These are phyloP conservation scores for Botryotinia narcissicola DNA, from an alignment of 2,329 filamentous ascomycete species.

Conservation along the genomic window DNA sequence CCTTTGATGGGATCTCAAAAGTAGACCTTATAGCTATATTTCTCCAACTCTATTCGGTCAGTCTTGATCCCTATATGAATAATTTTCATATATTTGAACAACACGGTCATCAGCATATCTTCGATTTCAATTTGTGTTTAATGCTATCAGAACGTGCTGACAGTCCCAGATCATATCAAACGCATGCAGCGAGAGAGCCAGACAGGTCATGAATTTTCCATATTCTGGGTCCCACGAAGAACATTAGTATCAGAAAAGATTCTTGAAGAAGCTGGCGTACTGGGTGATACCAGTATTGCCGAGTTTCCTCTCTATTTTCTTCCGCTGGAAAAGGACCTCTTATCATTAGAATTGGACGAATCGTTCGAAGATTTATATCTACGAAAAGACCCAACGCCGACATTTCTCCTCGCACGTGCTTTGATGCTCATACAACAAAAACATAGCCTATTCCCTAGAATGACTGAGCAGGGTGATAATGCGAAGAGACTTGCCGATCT, in stretches of 20 bases:
- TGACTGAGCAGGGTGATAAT: conserved; percentile 94
- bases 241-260: conserved; percentile 89
- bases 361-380: conserved; percentile 86
- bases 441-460: conserved; percentile 89
- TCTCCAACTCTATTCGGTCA: conserved; percentile 54
- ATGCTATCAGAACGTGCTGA: conserved; percentile 60
- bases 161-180: conserved; percentile 79
- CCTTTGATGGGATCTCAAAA: conserved; percentile 50
- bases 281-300: conserved; percentile 86
- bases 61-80: conserved; percentile 54
- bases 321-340: conserved; percentile 82
- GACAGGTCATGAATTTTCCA: conserved; percentile 90
- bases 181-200: conserved; percentile 83
- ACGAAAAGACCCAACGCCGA: conserved; percentile 85
- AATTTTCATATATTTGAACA: conserved; percentile 25
- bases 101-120: conserved; percentile 46
- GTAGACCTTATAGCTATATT: conserved; percentile 56
- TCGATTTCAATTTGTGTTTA: conserved; percentile 36
- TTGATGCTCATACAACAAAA: conserved; percentile 92
- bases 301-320: conserved; percentile 90
- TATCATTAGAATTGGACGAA: conserved; percentile 87
- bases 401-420: conserved; percentile 83
- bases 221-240: conserved; percentile 92
- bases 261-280: conserved; percentile 86
- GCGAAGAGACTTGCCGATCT: conserved; percentile 85